Conservation (phyloP, 345 rosid genomes). For the Ceriops tagal region DNA sequence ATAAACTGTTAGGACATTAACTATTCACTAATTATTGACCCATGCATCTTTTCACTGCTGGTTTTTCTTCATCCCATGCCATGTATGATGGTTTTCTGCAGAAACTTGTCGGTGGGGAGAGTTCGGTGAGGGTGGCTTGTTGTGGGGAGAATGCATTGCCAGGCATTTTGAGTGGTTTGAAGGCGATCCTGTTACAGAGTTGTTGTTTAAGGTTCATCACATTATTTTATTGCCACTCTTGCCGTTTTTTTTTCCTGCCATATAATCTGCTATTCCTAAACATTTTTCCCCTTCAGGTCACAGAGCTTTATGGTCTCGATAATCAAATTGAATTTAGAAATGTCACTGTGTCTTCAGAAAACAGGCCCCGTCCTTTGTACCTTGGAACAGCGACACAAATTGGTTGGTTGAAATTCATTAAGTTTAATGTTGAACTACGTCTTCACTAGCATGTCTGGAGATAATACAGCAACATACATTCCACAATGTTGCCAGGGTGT, state of each 20-base stretch:
- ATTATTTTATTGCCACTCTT: constrained; percentile 3
- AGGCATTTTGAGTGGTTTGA: constrained; percentile 91
- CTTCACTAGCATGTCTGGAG: background rate
- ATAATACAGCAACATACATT: constrained; percentile 10
- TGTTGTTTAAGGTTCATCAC: constrained; percentile 54
- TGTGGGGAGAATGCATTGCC: constrained; percentile 90
- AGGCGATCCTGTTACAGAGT: constrained; percentile 62
- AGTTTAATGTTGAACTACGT: constrained; percentile 12
- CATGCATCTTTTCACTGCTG: background rate
- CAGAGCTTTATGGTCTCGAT: constrained; percentile 89
- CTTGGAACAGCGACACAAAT: constrained; percentile 96
- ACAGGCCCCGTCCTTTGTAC: constrained; percentile 76
- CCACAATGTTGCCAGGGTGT: constrained; percentile 49
- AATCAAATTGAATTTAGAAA: constrained; percentile 68
- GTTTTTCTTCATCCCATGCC: background rate
- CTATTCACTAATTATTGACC: background rate
- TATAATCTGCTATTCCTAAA: background rate
- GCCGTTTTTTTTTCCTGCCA: background rate
- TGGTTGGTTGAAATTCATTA: constrained; percentile 44
- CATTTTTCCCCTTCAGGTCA: constrained; percentile 46
- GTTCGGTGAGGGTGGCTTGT: constrained; percentile 87
- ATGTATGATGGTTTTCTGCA: constrained; percentile 23
- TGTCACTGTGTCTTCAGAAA: constrained; percentile 66
- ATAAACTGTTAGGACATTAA: too few species aligned
- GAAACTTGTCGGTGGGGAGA: constrained; percentile 99